These are phyloP conservation scores for Pseudognaphalium luteoalbum DNA, from an alignment of 129 eudicot species.

Conservation along the genomic window DNA sequence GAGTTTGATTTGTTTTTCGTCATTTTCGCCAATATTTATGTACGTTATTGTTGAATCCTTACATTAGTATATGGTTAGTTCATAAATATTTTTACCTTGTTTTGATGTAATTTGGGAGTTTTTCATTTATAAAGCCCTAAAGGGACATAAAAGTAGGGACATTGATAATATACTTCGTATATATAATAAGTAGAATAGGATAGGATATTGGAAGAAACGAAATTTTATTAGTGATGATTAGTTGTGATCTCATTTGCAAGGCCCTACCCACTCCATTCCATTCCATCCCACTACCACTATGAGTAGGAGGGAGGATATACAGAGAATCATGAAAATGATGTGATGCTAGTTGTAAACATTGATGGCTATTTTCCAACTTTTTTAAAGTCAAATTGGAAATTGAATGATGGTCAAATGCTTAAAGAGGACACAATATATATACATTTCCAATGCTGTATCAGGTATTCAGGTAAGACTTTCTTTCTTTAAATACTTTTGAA, in stretches of 20 bases:
- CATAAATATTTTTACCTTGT: too few species aligned
- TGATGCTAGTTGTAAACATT: slow-evolving; percentile 13
- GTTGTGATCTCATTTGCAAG: slow-evolving; percentile 1
- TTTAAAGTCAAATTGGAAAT: slow-evolving; percentile 14
- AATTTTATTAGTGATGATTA: background rate
- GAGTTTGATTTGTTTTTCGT: too few species aligned
- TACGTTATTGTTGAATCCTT: too few species aligned
- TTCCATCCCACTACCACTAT: slow-evolving; percentile 15
- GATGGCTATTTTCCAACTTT: slow-evolving; percentile 22
- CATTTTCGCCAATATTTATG: too few species aligned
- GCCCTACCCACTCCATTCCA: slow-evolving; percentile 6
- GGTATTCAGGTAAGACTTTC: too few species aligned
- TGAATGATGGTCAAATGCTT: slow-evolving; percentile 17
- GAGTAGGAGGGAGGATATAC: background rate
- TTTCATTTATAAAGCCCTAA: too few species aligned
- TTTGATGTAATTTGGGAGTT: too few species aligned
- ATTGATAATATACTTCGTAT: background rate
- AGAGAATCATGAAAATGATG: slow-evolving; percentile 11
- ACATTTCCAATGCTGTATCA: too few species aligned
- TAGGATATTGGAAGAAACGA: background rate
- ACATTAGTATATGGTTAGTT: too few species aligned
- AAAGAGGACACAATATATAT: background rate
- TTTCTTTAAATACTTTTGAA: too few species aligned
- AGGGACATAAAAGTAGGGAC: too few species aligned
- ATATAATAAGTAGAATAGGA: too few species aligned